Evolutionary conservation across 129 eudicot genomes (phyloP), one percentile per base, ranked within the genome.

Genomic region (Escallonia rubra): DNA sequence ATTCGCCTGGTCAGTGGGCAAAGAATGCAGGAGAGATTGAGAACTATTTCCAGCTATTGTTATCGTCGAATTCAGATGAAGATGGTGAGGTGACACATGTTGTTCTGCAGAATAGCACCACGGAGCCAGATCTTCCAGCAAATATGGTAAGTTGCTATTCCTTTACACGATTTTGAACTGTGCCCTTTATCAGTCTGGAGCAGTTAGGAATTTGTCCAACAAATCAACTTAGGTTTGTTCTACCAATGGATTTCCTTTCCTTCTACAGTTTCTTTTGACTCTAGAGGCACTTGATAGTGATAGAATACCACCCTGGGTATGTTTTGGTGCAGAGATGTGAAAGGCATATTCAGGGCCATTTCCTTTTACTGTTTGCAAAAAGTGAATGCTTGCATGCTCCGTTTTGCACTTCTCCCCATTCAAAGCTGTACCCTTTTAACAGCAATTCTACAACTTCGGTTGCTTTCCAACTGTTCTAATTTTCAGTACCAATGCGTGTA

Each of bases 11-110:
- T 40, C 72, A 50, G 8, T 86, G 98, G 98, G 89, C 79, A n/a
- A 79, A 68, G n/a, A 76, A 66, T 71, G 79, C 50, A 12, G 77
- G 75, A 58, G 89, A 88, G 54, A 78, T 91, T 42, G 95, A 91
- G 42, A 65, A 70, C 12, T 91, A 91, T 61, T 79, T 84, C 66
- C 65, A 68, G 43, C 80, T 76, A n/a, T 66, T 91, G 72, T 15
- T 64, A 74, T 48, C 70, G 57, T 70, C 76, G 46, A 65, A 74
- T 69, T 70, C 43, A 7, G 86, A 79, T 44, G 77, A 77, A 52
- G 79, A 65, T 41, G 23, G 53, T 61, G 81, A 76, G 55, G 81
- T 38, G 56, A 67, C 50, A 67, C 53, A 76, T 69, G 68, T 40
- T 16, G 15, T 46, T 5, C 6, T 65, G 64, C 46, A 63, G 57